Evolutionary conservation across 129 eudicot species (phyloP).

Genomic region (Helianthus annuus): HanXRQr2.0-SUNRISE NC_035443.2:170679721-170680220

Average conservation of each 20-base stretch:
- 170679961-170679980: background rate
- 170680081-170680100: background rate
- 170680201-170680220: background rate
- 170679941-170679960: background rate
- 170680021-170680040: constrained; percentile 51
- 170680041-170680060: constrained; percentile 31
- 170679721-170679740: too few species aligned
- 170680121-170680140: constrained; percentile 3
- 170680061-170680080: background rate
- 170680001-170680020: constrained; percentile 60
- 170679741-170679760: too few species aligned
- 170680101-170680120: constrained; percentile 15
- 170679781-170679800: constrained; percentile 68
- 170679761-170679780: too few species aligned
- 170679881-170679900: constrained; percentile 59
- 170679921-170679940: constrained; percentile 4
- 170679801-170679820: constrained; percentile 61
- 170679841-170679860: constrained; percentile 39
- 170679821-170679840: constrained; percentile 62
- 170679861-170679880: constrained; percentile 47
- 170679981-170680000: background rate
- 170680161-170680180: constrained; percentile 5
- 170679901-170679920: constrained; percentile 54
- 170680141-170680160: constrained; percentile 16
- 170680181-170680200: background rate